Evolutionary conservation across 352 stramenopile genomes (phyloP), one percentile per base, ranked within the genome.

Genomic region (Pythium myriotylum): DNA sequence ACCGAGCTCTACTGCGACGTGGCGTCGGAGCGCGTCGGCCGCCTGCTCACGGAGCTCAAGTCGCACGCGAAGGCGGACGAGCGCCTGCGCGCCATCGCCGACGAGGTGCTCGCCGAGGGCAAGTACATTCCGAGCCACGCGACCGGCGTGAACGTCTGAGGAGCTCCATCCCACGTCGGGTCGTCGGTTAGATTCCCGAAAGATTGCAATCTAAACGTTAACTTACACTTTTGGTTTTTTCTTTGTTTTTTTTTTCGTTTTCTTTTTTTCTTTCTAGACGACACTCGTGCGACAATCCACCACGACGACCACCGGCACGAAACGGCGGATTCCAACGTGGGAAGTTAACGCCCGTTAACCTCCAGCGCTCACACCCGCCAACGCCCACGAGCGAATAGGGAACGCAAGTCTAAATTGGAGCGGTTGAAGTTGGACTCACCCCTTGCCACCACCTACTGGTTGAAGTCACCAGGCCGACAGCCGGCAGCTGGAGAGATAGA

Each of bases 61-160:
- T 70, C 67, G n/a, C 68, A 73, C 46, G 58, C 49, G 24, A 89
- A 88, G 67, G 72, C 77, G 45, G 84, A 94, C 70, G 73, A 88
- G 46, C 76, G 81, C 22, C 83, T 92, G 59, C 74, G 77, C 50
- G 74, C 74, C 19, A 94, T 96, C 51, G 85, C 87, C 4, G 80
- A 90, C 67, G 77, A 91, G 49, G 82, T 94, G 62, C 81, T 94
- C 20, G 56, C 65, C 42, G 68, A 84, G 29, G 77, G 81, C 59
- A 89, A 86, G 69, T 94, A 91, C 73, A 90, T 92, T 57, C 81
- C 87, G 27, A 73, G 58, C 49, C 87, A 96, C 68, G 78, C 81
- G 20, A 92, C 81, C 20, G 84, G 84, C 35, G 84, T 95, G 43
- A 81, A 88, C 60, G 72, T 77, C 19, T 82, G 68, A 70, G n/a